Percentiles rank a stretch among this genome's conserved stretches.
Conservation (phyloP, 1,139 yeast genomes). For the Hyphopichia buzzinii region DNA sequence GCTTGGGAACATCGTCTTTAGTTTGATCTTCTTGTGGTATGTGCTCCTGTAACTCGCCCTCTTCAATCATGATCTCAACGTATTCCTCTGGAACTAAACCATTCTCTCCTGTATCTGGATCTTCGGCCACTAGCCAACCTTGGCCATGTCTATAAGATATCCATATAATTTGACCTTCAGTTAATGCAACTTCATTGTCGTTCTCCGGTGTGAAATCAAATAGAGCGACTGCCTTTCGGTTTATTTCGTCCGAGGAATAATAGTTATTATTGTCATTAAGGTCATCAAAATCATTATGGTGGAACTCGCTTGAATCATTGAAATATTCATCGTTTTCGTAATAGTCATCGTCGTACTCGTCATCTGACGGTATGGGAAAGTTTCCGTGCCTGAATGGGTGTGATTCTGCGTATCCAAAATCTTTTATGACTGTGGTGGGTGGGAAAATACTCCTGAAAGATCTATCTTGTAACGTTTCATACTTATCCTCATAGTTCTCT, state of each 20-base stretch:
- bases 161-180: constrained; percentile 82
- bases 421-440: constrained; percentile 53
- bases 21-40: background rate
- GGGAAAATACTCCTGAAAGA: constrained; percentile 14
- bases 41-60: constrained; percentile 17
- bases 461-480: background rate
- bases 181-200: constrained; percentile 80
- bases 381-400: constrained; percentile 69
- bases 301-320: constrained; percentile 16
- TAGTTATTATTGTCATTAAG: constrained; percentile 6
- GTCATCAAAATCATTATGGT: constrained; percentile 11
- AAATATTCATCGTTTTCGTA: constrained; percentile 8
- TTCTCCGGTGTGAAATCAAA: constrained; percentile 92
- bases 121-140: constrained; percentile 97
- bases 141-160: constrained; percentile 92
- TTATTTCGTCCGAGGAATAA: constrained; percentile 36
- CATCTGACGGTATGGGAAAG: constrained; percentile 16
- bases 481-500: too few relatives aligned
- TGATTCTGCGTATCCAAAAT: constrained; percentile 69
- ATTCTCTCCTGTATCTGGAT: constrained; percentile 72
- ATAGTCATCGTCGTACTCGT: constrained; percentile 10
- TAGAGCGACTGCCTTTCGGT: constrained; percentile 71
- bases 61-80: constrained; percentile 53
- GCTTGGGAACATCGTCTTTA: constrained; percentile 41
- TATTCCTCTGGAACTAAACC: constrained; percentile 97